A percentile compares a stretch with the other conserved stretches of the same genome.
These are phyloP conservation scores for Lentinula detonsa DNA, from an alignment of 768 basidiomycete genomes.

Conservation along the genomic window DNA sequence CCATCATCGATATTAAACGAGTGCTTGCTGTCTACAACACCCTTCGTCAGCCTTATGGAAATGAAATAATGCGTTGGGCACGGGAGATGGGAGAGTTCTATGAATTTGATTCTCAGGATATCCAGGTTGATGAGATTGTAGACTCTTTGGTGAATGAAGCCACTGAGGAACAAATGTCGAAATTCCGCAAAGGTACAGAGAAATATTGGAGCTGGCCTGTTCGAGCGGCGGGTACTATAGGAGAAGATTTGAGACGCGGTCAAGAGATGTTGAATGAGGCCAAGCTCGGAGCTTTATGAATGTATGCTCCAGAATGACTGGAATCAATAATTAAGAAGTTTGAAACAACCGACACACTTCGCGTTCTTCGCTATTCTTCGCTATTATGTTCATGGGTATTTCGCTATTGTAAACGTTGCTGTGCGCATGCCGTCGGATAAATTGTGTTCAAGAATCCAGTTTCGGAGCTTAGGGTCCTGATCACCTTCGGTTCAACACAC, in stretches of 20 bases:
- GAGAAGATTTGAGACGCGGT: background rate
- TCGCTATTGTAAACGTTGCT: too few relatives aligned
- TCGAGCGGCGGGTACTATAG: background rate
- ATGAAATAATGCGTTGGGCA: constrained; percentile 1
- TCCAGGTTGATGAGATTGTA: background rate
- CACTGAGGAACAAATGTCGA: background rate
- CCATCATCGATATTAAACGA: background rate
- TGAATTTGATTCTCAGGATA: background rate
- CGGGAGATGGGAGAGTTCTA: background rate
- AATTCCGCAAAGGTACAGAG: background rate
- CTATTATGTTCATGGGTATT: too few relatives aligned
- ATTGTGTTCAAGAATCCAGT: too few relatives aligned
- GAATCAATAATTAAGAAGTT: too few relatives aligned
- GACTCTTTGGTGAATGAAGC: background rate
- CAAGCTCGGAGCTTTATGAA: background rate
- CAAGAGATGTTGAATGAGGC: background rate
- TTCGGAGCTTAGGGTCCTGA: too few relatives aligned
- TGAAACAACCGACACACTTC: too few relatives aligned
- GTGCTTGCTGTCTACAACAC: background rate
- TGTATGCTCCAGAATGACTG: too few relatives aligned
- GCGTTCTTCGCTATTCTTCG: too few relatives aligned
- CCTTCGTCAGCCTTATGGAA: background rate
- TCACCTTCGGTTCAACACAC: too few relatives aligned
- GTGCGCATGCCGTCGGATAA: too few relatives aligned
- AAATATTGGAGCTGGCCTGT: background rate